Percentiles rank a stretch among this genome's conserved stretches.
These are phyloP conservation scores for Fusarium staphyleae DNA, from an alignment of 2,329 filamentous ascomycete species.

Conservation along the genomic window DNA sequence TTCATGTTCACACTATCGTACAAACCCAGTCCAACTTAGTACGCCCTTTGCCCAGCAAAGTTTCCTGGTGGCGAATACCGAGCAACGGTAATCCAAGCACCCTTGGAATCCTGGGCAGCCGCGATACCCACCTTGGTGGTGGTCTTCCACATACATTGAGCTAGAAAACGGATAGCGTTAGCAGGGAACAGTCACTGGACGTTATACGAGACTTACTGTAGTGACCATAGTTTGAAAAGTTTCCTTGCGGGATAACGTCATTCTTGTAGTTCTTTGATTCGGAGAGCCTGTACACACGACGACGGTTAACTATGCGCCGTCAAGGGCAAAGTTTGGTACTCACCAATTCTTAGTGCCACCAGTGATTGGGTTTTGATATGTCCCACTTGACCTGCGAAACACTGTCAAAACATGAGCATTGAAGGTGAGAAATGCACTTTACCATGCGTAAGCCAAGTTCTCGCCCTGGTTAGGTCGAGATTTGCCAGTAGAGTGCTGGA, in stretches of 20 bases:
- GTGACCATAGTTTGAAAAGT: constrained; percentile 39
- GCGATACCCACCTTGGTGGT: constrained; percentile 46
- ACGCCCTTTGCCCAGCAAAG: constrained; percentile 41
- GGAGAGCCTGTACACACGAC: constrained; percentile 11
- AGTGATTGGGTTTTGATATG: constrained; percentile 21
- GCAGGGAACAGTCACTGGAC: fast-evolving
- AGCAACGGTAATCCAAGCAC: constrained; percentile 45
- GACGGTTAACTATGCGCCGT: not conserved
- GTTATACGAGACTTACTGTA: constrained; percentile 31
- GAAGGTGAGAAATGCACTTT: too few species aligned
- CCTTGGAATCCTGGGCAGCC: constrained; percentile 37
- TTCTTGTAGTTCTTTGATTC: constrained; percentile 31
- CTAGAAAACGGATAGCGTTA: constrained; percentile 1
- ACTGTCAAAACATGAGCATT: too few species aligned
- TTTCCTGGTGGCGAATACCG: constrained; percentile 47
- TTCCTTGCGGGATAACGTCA: constrained; percentile 33
- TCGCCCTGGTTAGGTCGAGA: constrained; percentile 31
- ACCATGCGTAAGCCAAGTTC: constrained; percentile 33
- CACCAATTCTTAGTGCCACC: constrained; percentile 29
- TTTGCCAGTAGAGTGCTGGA: constrained; percentile 17
- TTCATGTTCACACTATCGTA: not conserved
- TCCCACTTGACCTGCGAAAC: constrained; percentile 10
- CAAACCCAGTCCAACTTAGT: constrained; percentile 19
- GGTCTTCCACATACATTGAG: constrained; percentile 45
- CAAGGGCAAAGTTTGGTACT: not conserved